Conservation (phyloP, 331 rosid genomes). For the Saraca asoca region DNA sequence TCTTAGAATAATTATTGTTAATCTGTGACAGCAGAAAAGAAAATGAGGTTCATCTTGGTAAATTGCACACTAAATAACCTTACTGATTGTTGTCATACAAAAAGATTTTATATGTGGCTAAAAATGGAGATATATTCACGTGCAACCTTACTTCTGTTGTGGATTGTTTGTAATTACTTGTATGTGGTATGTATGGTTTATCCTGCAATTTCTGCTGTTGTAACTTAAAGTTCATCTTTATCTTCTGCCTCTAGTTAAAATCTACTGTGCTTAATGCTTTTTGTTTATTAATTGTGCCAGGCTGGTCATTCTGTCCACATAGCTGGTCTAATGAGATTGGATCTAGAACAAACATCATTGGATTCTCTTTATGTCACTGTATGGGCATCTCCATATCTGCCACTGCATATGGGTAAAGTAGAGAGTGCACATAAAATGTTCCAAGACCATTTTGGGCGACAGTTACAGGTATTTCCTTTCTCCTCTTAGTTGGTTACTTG, state of each 20-base stretch:
- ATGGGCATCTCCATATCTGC: slow-evolving; percentile 95
- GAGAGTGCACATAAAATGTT: slow-evolving; percentile 67
- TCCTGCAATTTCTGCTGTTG: neutral
- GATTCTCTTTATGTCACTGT: slow-evolving; percentile 78
- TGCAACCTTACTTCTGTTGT: neutral
- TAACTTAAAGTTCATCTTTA: neutral
- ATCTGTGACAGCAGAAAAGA: neutral
- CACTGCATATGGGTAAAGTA: slow-evolving; percentile 89
- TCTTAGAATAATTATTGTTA: neutral
- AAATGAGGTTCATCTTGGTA: neutral
- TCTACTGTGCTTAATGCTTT: slow-evolving; percentile 5
- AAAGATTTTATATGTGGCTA: neutral
- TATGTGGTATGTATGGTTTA: neutral
- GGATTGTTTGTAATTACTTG: neutral
- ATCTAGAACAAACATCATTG: slow-evolving; percentile 66
- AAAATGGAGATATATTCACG: neutral
- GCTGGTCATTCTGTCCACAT: slow-evolving; percentile 86
- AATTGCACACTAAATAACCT: neutral
- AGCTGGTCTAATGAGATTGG: slow-evolving; percentile 94
- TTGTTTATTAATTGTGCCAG: slow-evolving; percentile 47
- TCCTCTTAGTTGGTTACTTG: slow-evolving; percentile 17
- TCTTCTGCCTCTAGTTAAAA: slow-evolving; percentile 22
- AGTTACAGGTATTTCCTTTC: slow-evolving; percentile 70
- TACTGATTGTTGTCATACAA: neutral
- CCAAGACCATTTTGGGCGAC: slow-evolving; percentile 85